Evolutionary conservation across 2,329 filamentous ascomycete genomes (phyloP).

Genomic region (Trichoderma afroharzianum): DNA sequence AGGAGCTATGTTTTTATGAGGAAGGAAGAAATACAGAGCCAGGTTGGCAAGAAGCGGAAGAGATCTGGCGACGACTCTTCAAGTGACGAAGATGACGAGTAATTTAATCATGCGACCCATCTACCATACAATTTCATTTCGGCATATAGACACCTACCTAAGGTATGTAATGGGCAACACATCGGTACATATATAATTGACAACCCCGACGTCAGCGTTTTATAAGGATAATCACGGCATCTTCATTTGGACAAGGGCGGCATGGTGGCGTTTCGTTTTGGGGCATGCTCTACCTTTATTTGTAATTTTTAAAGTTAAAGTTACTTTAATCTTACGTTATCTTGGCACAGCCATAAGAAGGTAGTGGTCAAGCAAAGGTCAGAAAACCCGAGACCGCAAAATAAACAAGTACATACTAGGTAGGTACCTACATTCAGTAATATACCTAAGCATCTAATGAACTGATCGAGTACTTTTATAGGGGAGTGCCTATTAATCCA

Average conservation of each 20-base stretch:
- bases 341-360: neutral
- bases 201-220: neutral
- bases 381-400: too few relatives aligned
- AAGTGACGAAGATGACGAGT: conserved; percentile 28
- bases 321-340: neutral
- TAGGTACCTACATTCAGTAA: too few relatives aligned
- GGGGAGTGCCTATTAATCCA: too few relatives aligned
- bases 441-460: too few relatives aligned
- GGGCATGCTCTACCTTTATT: neutral
- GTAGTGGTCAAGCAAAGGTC: too few relatives aligned
- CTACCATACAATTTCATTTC: neutral
- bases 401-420: too few relatives aligned
- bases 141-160: neutral
- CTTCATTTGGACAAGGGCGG: neutral
- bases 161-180: neutral
- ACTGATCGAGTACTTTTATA: too few relatives aligned
- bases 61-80: conserved; percentile 33
- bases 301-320: neutral
- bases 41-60: conserved; percentile 30
- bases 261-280: neutral
- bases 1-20: conserved; percentile 61
- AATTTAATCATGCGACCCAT: neutral
- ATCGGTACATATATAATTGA: neutral
- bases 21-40: conserved; percentile 47
- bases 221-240: neutral